phyloP scores from a whole-genome alignment of 495 filamentous ascomycete species.

The Tuber brumale region DNA sequence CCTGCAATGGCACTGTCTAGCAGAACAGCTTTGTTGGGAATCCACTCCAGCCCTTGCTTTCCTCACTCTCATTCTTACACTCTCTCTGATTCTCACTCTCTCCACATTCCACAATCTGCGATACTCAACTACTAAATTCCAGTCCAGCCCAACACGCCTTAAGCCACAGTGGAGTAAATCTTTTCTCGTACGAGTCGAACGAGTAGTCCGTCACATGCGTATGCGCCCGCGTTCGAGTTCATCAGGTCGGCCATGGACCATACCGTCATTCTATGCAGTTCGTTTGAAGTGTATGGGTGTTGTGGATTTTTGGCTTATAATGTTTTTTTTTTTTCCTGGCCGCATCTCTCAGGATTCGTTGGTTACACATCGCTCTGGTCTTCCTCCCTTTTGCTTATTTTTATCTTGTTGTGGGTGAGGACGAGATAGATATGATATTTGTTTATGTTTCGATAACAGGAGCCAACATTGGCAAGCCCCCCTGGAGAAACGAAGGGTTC shows the following conservation, averaged over 20 bases:
- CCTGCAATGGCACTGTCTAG: background rate
- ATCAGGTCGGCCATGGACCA: background rate
- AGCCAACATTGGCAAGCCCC: background rate
- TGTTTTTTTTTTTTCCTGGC: background rate
- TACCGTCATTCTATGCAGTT: background rate
- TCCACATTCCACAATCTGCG: background rate
- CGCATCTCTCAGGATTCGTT: background rate
- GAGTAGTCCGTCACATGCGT: background rate
- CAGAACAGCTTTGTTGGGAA: background rate
- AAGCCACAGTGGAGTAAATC: background rate
- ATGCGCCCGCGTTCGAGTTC: background rate
- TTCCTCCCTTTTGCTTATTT: background rate
- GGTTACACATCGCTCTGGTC: background rate
- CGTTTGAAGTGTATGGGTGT: background rate
- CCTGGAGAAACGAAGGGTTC: background rate
- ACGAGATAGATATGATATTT: background rate
- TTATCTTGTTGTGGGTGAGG: background rate
- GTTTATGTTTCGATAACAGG: constrained; percentile 2
- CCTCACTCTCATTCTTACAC: background rate
- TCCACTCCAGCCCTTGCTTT: background rate
- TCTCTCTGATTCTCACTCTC: background rate
- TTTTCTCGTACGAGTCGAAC: background rate
- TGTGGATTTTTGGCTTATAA: background rate
- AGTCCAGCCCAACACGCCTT: background rate
- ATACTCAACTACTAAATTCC: no score